Evolutionary conservation across 495 filamentous ascomycete genomes (phyloP), one percentile per base, ranked within the genome.

Genomic region (Aspergillus coremiiformis): DNA sequence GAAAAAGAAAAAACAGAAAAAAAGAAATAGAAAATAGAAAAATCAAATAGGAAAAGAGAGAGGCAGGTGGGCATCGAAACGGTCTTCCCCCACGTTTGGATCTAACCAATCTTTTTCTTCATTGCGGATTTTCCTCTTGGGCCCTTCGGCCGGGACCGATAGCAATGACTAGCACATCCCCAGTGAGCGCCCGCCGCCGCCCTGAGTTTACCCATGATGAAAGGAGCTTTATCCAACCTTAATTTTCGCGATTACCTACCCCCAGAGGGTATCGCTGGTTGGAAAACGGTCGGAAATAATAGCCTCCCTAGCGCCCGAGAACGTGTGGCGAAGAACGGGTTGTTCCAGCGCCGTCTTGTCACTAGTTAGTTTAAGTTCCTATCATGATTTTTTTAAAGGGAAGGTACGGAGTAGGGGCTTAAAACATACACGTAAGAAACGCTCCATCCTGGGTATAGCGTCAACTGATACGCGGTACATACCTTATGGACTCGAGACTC

Each of bases 161-260:
- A 33, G 27, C 44, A 47, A 30, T 22, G 44, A 15, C 19, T 5
- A 37, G 1, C 14, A 37, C 17, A 4, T 19, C 33, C 6, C 2
- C 15, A n/a, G n/a, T n/a, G 12, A 22, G 21, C 30, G 26, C 44
- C 44, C 49, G 17, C n/a, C 15, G 37, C 10, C 42, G 37, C 43
- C 51, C 29, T 9, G 44, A 42, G 41, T 30, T 44, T 30, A 37
- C 35, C 37, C 23, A 15, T 35, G 12, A 35, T 39, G 47, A 30
- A 49, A 45, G 32, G 52, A 61, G 54, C 51, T 47, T 53, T 51
- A 57, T 45, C 27, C 46, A 53, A 55, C 55, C 58, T 58, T 61
- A 55, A 39, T 61, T 45, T 41, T 52, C 46, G 50, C 37, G 37
- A 41, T 41, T 17, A 41, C 15, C 37, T 41, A 20, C 37, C 37